These are phyloP conservation scores for Biscutella laevigata DNA, from an alignment of 441 rosid species.

Conservation along the genomic window DNA sequence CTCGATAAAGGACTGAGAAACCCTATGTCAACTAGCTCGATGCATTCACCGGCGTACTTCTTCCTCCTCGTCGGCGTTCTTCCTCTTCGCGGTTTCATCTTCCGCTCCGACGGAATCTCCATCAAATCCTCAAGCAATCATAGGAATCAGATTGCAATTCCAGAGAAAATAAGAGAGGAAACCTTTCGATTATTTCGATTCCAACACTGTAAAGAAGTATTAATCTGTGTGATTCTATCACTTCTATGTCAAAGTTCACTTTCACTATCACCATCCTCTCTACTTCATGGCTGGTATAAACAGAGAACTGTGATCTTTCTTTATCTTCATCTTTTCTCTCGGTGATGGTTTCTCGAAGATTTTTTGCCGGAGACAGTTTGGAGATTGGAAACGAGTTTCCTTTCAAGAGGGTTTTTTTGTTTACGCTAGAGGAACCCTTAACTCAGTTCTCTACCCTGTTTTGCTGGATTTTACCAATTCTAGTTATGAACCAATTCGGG, in stretches of 20 bases:
- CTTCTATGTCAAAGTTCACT: neutral
- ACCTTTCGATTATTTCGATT: too few relatives aligned
- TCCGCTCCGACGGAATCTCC: too few relatives aligned
- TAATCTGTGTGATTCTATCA: too few relatives aligned
- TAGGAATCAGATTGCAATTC: too few relatives aligned
- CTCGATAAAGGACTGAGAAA: too few relatives aligned
- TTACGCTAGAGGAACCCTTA: slow-evolving; percentile 47
- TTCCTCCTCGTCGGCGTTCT: too few relatives aligned
- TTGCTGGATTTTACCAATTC: slow-evolving; percentile 14
- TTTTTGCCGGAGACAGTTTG: neutral
- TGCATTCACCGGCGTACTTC: too few relatives aligned
- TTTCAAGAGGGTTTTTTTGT: slow-evolving; percentile 54
- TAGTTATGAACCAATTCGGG: slow-evolving; percentile 63
- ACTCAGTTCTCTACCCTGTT: slow-evolving; percentile 24
- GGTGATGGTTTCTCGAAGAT: slow-evolving; percentile 17
- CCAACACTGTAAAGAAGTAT: too few relatives aligned
- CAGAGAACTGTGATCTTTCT: neutral
- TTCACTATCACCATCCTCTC: neutral
- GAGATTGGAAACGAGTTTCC: slow-evolving; percentile 21
- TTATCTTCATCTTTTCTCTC: slow-evolving; percentile 1
- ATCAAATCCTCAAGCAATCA: too few relatives aligned
- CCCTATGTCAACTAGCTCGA: too few relatives aligned
- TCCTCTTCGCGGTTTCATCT: too few relatives aligned
- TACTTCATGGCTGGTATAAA: slow-evolving; percentile 6
- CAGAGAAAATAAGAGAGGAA: too few relatives aligned